These are phyloP conservation scores for Albugo laibachii DNA, from an alignment of 352 stramenopile species.

Conservation along the genomic window DNA sequence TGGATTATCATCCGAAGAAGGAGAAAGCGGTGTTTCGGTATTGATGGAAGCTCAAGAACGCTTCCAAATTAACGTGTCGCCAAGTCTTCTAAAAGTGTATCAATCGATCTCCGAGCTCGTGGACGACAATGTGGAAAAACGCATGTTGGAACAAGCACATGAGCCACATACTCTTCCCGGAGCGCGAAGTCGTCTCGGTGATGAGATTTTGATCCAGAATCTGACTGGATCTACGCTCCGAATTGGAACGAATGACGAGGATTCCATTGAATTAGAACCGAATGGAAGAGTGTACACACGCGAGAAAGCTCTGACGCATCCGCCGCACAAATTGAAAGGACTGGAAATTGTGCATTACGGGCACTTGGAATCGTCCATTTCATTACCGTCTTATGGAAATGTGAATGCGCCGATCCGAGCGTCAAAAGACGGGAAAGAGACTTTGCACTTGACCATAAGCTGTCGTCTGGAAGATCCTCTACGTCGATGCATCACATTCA, in stretches of 20 bases:
- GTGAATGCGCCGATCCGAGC: constrained; percentile 25
- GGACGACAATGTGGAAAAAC: constrained; percentile 6
- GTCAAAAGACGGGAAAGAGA: constrained; percentile 9
- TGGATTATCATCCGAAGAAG: constrained; percentile 24
- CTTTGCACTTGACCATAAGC: constrained; percentile 38
- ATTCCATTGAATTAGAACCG: constrained; percentile 21
- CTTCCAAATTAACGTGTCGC: constrained; percentile 62
- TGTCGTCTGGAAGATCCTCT: constrained; percentile 47
- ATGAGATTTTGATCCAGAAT: constrained; percentile 50
- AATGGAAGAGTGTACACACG: constrained; percentile 26
- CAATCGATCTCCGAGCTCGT: constrained; percentile 57
- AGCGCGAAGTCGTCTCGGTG: constrained; percentile 15
- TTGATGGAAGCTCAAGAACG: constrained; percentile 40
- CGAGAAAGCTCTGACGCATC: constrained; percentile 1
- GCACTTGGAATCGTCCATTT: constrained; percentile 14
- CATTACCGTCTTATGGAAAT: constrained; percentile 32
- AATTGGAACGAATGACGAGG: constrained; percentile 26
- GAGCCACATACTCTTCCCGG: too few relatives aligned
- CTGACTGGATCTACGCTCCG: constrained; percentile 35
- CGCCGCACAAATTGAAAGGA: not conserved
- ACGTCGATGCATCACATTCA: constrained; percentile 41
- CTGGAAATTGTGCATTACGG: constrained; percentile 18
- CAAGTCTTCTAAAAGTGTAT: constrained; percentile 52
- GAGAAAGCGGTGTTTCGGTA: constrained; percentile 37
- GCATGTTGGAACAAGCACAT: too few relatives aligned